A percentile compares a stretch with the other conserved stretches of the same genome.
These are phyloP conservation scores for Trichoderma atrobrunneum DNA, from an alignment of 2,329 filamentous ascomycete species.

Conservation along the genomic window DNA sequence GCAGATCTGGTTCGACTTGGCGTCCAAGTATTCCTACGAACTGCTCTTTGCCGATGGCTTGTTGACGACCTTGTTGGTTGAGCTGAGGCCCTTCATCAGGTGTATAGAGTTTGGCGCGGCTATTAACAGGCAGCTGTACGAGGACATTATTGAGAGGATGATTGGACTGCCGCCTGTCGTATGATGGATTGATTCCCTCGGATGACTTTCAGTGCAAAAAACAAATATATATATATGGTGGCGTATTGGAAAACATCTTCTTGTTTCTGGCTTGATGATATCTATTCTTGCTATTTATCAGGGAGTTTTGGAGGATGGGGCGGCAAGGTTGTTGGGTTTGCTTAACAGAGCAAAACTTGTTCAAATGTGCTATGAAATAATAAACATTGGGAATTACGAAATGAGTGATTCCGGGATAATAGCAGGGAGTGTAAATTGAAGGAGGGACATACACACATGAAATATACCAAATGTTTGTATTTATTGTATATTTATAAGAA, in stretches of 20 bases:
- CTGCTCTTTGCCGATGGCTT: constrained; percentile 36
- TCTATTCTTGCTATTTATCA: neutral
- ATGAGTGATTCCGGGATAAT: neutral
- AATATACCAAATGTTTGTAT: neutral
- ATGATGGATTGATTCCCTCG: neutral
- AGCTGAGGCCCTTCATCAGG: constrained; percentile 43
- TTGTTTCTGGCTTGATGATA: neutral
- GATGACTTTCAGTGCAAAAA: neutral
- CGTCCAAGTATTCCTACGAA: constrained; percentile 38
- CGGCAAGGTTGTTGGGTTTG: neutral
- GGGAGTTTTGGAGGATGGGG: neutral
- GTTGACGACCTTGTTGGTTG: constrained; percentile 39
- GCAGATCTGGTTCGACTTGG: constrained; percentile 55
- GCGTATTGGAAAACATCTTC: neutral
- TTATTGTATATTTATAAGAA: neutral
- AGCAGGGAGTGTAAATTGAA: neutral
- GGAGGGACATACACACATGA: neutral
- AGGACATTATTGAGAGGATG: constrained; percentile 44
- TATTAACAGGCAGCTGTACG: constrained; percentile 46
- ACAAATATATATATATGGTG: neutral
- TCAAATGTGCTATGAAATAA: neutral
- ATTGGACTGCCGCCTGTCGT: constrained; percentile 28
- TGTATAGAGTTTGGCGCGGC: constrained; percentile 49
- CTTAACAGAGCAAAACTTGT: neutral
- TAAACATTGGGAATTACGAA: neutral